phyloP scores from a whole-genome alignment of 2,329 filamentous ascomycete species.

The Chaetomiaceae sp. region DNA sequence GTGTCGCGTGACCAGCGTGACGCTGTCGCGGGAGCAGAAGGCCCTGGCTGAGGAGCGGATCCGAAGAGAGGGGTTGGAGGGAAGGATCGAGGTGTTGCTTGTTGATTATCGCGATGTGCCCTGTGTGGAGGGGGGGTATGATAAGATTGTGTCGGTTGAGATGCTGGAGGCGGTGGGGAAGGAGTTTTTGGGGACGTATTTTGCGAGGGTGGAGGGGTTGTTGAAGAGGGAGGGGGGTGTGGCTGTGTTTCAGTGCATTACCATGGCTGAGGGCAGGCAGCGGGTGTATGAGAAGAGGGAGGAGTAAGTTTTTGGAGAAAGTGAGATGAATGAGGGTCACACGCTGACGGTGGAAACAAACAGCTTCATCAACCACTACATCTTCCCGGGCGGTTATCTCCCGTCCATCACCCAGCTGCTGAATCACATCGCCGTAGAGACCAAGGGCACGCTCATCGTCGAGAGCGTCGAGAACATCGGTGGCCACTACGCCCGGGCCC shows the following conservation, averaged over 20 bases:
- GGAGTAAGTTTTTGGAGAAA: conserved; percentile 48
- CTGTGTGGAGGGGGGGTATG: conserved; percentile 50
- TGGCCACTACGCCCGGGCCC: conserved; percentile 65
- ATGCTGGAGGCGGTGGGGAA: conserved; percentile 72
- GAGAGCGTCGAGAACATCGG: conserved; percentile 68
- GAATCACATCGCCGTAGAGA: conserved; percentile 55
- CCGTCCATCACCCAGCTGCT: conserved; percentile 54
- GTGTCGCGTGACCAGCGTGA: conserved; percentile 64
- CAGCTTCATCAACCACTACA: conserved; percentile 69
- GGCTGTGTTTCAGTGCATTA: conserved; percentile 71
- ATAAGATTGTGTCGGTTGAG: conserved; percentile 71
- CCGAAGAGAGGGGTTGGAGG: conserved; percentile 51
- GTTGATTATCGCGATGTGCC: conserved; percentile 64
- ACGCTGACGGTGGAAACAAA: background rate
- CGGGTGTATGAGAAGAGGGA: conserved; percentile 60
- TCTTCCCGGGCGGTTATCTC: conserved; percentile 73
- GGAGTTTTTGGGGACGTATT: conserved; percentile 64
- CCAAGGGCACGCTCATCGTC: conserved; percentile 57
- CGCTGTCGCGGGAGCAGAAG: conserved; percentile 66
- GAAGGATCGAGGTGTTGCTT: conserved; percentile 59
- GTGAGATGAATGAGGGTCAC: background rate
- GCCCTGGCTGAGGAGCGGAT: conserved; percentile 62
- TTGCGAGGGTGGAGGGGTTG: conserved; percentile 56
- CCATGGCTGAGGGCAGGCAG: conserved; percentile 66
- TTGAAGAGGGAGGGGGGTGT: conserved; percentile 63